Conservation (phyloP, 1,284 basidiomycete species). For the Sparassis latifolia region DNA sequence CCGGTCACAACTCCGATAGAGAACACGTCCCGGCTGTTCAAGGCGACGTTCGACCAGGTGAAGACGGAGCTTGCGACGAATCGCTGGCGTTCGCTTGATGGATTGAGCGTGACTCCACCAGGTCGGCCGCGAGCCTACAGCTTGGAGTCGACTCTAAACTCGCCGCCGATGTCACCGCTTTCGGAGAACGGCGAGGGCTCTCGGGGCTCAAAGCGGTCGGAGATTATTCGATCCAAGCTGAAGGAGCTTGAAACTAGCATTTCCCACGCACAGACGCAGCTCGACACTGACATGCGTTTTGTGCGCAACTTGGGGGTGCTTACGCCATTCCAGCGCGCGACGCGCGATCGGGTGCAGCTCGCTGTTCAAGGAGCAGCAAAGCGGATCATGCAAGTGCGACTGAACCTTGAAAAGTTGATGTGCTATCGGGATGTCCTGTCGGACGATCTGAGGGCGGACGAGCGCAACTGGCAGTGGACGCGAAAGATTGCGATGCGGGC, state of each 20-base stretch:
- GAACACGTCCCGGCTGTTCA: slow-evolving; percentile 47
- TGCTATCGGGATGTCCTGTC: slow-evolving; percentile 74
- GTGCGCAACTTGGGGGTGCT: slow-evolving; percentile 81
- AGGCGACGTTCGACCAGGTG: slow-evolving; percentile 80
- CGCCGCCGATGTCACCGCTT: slow-evolving; percentile 12
- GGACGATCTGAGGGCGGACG: slow-evolving; percentile 70
- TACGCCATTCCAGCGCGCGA: slow-evolving; percentile 81
- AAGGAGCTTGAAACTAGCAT: slow-evolving; percentile 58
- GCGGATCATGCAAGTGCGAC: slow-evolving; percentile 59
- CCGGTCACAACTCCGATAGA: slow-evolving; percentile 23
- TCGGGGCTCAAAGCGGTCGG: slow-evolving; percentile 44
- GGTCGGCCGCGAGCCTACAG: slow-evolving; percentile 27
- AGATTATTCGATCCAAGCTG: slow-evolving; percentile 58
- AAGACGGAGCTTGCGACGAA: slow-evolving; percentile 73
- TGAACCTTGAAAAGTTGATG: slow-evolving; percentile 67
- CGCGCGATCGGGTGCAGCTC: slow-evolving; percentile 66
- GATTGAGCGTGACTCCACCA: slow-evolving; percentile 13
- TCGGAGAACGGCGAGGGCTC: slow-evolving; percentile 13
- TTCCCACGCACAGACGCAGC: slow-evolving; percentile 46
- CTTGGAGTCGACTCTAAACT: slow-evolving; percentile 23
- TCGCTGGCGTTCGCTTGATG: slow-evolving; percentile 23
- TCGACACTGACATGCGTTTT: slow-evolving; percentile 69
- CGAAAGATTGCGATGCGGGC: slow-evolving; percentile 66
- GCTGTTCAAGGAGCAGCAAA: slow-evolving; percentile 63
- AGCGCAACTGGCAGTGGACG: slow-evolving; percentile 60